phyloP scores from a whole-genome alignment of 208 protist genomes.

The Trypanosoma mega region DNA sequence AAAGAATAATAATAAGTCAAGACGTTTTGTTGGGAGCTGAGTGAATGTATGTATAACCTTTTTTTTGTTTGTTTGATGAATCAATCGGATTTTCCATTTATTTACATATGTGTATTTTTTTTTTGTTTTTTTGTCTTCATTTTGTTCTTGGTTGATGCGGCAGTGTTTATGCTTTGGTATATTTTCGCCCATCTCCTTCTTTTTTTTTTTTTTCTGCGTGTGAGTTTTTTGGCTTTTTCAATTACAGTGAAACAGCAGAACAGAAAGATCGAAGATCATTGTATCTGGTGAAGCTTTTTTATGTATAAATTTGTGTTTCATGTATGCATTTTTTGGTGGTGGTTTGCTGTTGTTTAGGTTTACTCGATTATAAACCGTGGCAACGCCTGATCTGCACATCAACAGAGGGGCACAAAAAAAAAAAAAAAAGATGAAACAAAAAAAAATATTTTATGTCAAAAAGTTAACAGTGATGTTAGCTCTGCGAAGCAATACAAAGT shows the following conservation, averaged over 20 bases:
- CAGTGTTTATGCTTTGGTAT: neutral
- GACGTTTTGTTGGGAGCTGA: neutral
- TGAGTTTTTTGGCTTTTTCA: neutral
- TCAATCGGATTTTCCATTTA: neutral
- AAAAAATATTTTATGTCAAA: no score
- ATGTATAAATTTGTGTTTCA: no score
- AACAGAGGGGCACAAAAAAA: neutral
- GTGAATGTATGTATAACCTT: neutral
- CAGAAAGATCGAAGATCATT: no score
- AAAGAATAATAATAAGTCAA: neutral
- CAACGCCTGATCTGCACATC: no score
- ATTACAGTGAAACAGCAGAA: neutral
- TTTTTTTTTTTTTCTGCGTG: constrained; percentile 7
- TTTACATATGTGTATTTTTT: constrained; percentile 5
- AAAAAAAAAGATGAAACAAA: neutral
- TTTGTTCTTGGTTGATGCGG: neutral
- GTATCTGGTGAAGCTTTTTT: no score
- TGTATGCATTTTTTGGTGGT: no score
- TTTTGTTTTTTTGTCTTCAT: constrained; percentile 1
- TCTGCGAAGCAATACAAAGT: no score
- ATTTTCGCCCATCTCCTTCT: neutral
- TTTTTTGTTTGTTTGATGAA: neutral
- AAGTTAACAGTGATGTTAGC: no score
- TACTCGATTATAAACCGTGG: no score
- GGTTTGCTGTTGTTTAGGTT: no score